A percentile compares a stretch with the other conserved stretches of the same genome.
Conservation (phyloP, 768 basidiomycete species). For the Suillus decipiens region DNA sequence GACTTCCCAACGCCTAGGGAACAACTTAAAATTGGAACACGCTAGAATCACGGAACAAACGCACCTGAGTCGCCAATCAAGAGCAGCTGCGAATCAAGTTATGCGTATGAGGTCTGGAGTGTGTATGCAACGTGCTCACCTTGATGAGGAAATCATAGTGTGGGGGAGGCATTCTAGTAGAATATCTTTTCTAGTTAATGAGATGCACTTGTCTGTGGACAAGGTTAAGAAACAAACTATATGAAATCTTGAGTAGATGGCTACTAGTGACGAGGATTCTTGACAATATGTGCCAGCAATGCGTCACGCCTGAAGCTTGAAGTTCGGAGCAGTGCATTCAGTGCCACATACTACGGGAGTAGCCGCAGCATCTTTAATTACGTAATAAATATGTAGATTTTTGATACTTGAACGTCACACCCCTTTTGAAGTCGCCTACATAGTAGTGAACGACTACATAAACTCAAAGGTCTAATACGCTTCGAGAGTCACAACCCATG, state of each 20-base stretch:
- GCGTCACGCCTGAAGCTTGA: slow-evolving; percentile 3
- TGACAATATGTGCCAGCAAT: neutral
- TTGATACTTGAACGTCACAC: neutral
- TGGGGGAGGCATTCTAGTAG: slow-evolving; percentile 71
- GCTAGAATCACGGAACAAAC: slow-evolving; percentile 4
- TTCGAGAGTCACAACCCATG: neutral
- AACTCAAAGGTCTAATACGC: neutral
- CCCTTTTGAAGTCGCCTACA: neutral
- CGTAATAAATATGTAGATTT: neutral
- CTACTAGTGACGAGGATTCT: slow-evolving; percentile 3
- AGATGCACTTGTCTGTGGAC: neutral
- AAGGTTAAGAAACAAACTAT: slow-evolving; percentile 1
- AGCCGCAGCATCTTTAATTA: neutral
- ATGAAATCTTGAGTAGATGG: slow-evolving; percentile 1
- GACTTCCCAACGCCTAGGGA: slow-evolving; percentile 91
- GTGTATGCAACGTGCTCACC: slow-evolving; percentile 41
- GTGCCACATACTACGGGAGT: slow-evolving; percentile 4
- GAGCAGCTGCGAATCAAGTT: slow-evolving; percentile 60
- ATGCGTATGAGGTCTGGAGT: slow-evolving; percentile 9
- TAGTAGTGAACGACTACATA: neutral
- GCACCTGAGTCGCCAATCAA: slow-evolving; percentile 95
- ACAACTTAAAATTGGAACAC: slow-evolving; percentile 12
- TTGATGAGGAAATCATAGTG: slow-evolving; percentile 99
- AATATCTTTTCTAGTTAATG: slow-evolving; percentile 4
- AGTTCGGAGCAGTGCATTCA: slow-evolving; percentile 2